These are phyloP conservation scores for Podospora comata DNA, from an alignment of 495 filamentous ascomycete genomes.

Conservation along the genomic window DNA sequence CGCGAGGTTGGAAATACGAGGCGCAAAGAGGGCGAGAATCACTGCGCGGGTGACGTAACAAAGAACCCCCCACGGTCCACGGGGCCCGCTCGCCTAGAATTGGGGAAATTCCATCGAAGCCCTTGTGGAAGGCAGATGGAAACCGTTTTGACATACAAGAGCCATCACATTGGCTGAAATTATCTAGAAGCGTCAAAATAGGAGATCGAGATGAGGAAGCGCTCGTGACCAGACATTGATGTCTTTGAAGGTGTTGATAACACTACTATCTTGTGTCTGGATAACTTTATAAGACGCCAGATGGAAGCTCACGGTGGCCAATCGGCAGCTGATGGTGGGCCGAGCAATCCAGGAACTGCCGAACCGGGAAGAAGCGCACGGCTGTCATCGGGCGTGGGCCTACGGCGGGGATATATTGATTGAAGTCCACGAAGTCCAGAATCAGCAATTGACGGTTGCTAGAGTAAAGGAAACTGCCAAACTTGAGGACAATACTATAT, in stretches of 20 bases:
- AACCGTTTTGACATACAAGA: not conserved
- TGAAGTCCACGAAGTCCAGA: not conserved
- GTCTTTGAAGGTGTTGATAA: not conserved
- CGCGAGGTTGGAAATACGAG: not conserved
- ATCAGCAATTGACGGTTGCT: too few relatives aligned
- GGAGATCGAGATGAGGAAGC: not conserved
- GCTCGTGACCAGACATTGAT: too few relatives aligned
- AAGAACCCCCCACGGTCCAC: constrained; percentile 3
- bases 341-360: not conserved
- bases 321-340: not conserved
- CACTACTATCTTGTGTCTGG: not conserved
- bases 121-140: not conserved
- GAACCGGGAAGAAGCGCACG: not conserved
- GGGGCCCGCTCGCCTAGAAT: not conserved
- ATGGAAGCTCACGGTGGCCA: not conserved
- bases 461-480: too few relatives aligned
- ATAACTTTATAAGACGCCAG: not conserved
- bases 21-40: not conserved
- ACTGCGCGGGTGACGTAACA: constrained; percentile 1
- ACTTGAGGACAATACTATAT: too few relatives aligned
- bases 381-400: not conserved
- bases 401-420: not conserved
- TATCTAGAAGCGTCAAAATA: not conserved
- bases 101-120: not conserved
- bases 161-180: not conserved